Evolutionary conservation across 192 early-diverging fungal species (phyloP).

Genomic region (Funneliformis geosporum): DNA sequence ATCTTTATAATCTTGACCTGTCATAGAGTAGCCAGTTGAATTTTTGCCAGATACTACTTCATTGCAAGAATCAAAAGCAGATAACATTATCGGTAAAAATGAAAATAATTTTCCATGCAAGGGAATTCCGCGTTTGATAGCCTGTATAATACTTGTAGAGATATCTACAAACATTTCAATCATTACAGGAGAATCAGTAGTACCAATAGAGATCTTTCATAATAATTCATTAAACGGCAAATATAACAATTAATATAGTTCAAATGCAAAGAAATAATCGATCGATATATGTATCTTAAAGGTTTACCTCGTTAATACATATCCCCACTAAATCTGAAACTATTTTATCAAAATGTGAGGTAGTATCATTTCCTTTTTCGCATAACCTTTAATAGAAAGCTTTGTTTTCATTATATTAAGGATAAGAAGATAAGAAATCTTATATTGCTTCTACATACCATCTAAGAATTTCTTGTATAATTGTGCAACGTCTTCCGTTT

Average conservation of each 20-base stretch:
- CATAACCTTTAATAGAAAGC: slow-evolving; percentile 7
- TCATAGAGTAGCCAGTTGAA: slow-evolving; percentile 27
- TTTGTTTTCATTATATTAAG: background rate
- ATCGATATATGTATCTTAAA: background rate
- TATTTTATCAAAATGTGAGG: slow-evolving; percentile 13
- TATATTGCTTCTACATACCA: background rate
- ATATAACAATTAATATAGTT: background rate
- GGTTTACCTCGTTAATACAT: slow-evolving; percentile 26
- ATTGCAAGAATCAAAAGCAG: slow-evolving; percentile 31
- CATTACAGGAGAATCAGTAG: background rate
- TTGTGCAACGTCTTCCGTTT: background rate
- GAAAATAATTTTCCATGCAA: slow-evolving; percentile 40
- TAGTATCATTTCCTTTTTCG: slow-evolving; percentile 21
- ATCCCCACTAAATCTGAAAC: slow-evolving; percentile 11
- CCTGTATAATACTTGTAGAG: slow-evolving; percentile 35
- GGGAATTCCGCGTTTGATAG: slow-evolving; percentile 32
- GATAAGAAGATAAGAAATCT: background rate
- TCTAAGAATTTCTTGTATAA: slow-evolving; percentile 11
- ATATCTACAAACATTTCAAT: slow-evolving; percentile 34
- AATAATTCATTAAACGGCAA: background rate
- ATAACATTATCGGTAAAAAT: slow-evolving; percentile 37
- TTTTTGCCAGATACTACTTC: slow-evolving; percentile 20
- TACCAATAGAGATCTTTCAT: background rate
- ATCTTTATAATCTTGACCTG: slow-evolving; percentile 39
- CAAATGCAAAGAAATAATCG: background rate